Conservation (phyloP, 148 eudicot genomes). For the Amaranthus hypochondriacus region DNA sequence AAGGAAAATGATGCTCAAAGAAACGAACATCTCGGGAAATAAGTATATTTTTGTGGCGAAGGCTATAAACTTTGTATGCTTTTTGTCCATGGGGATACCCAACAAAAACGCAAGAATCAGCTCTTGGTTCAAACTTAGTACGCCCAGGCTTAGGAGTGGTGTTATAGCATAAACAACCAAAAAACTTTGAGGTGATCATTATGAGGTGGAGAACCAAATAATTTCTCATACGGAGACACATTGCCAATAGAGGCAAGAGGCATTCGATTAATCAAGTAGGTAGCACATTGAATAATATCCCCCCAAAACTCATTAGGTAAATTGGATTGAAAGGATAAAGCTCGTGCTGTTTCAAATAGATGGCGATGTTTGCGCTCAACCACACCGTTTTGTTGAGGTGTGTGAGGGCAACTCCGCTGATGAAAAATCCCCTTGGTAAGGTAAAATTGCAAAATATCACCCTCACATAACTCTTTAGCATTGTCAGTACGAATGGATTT, state of each 20-base stretch:
- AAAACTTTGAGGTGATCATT: too few relatives aligned
- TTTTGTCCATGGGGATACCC: background rate
- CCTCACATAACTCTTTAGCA: background rate
- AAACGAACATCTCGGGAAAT: background rate
- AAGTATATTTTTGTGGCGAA: background rate
- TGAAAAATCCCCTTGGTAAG: background rate
- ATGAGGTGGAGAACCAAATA: too few relatives aligned
- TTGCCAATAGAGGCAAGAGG: background rate
- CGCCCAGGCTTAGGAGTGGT: too few relatives aligned
- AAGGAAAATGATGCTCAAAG: background rate
- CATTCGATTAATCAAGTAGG: background rate
- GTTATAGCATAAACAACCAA: too few relatives aligned
- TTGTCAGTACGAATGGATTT: background rate
- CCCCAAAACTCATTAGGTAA: background rate
- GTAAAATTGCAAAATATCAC: background rate
- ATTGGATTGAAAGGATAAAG: background rate
- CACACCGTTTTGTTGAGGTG: conserved; percentile 13
- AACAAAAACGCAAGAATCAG: background rate
- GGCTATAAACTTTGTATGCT: background rate
- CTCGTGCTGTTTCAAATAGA: background rate
- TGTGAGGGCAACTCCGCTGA: background rate
- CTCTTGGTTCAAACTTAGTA: too few relatives aligned
- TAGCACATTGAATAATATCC: background rate
- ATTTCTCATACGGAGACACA: background rate
- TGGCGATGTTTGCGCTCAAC: conserved; percentile 4